A percentile compares a stretch with the other conserved stretches of the same genome.
Evolutionary conservation across 225 moss, liverwort and hornwort species (phyloP).

Genomic region (Marchantia polymorpha): DNA sequence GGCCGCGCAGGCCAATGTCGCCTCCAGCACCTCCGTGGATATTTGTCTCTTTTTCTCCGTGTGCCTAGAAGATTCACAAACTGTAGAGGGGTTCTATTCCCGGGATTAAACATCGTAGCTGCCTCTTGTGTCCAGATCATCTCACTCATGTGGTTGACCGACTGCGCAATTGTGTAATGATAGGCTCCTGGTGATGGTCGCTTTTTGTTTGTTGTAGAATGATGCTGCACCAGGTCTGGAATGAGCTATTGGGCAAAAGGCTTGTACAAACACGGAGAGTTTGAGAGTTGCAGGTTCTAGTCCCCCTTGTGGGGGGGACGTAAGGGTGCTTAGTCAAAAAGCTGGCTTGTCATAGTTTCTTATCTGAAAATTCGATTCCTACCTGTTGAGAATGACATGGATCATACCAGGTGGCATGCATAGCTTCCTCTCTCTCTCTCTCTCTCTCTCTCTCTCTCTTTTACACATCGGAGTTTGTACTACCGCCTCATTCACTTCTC

Average conservation of each 20-base stretch:
- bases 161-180: neutral
- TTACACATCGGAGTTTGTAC: neutral
- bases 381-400: neutral
- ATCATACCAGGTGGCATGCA: neutral
- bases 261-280: neutral
- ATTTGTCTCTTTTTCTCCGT: neutral
- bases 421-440: neutral
- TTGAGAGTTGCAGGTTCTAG: neutral
- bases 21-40: no score
- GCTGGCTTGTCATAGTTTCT: neutral
- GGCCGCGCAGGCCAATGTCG: no score
- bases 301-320: neutral
- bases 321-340: neutral
- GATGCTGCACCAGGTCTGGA: neutral
- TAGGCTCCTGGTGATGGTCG: neutral
- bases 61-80: neutral
- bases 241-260: conserved; percentile 3
- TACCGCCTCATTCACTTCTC: neutral
- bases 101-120: neutral
- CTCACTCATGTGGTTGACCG: neutral
- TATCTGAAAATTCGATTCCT: neutral
- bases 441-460: no score
- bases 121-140: neutral
- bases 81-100: neutral
- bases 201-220: neutral